Evolutionary conservation across 106 monocot species (phyloP).

Genomic region (Iris macrosiphon): DNA sequence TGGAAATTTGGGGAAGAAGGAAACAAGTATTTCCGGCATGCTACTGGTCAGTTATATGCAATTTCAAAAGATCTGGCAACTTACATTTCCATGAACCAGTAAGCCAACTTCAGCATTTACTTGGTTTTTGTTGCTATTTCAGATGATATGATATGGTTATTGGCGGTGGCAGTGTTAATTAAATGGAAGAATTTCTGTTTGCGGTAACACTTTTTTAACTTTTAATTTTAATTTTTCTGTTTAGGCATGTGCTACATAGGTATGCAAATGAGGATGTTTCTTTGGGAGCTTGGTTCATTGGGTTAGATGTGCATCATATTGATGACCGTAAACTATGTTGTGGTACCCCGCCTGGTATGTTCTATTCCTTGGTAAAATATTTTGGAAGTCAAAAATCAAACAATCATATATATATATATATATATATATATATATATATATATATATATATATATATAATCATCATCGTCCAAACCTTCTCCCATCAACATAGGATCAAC

Average conservation of each 20-base stretch:
- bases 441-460: too few species aligned
- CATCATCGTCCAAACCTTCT: too few species aligned
- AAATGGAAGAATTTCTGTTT: not conserved
- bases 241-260: slow-evolving; percentile 45
- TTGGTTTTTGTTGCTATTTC: not conserved
- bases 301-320: slow-evolving; percentile 52
- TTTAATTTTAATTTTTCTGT: not conserved
- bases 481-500: too few species aligned
- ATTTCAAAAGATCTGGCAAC: slow-evolving; percentile 52
- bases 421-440: too few species aligned
- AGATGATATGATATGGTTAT: not conserved
- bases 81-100: slow-evolving; percentile 52
- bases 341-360: slow-evolving; percentile 49
- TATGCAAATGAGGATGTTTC: slow-evolving; percentile 66
- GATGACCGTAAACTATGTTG: slow-evolving; percentile 55
- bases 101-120: slow-evolving; percentile 5
- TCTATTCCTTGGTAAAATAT: too few species aligned
- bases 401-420: too few species aligned
- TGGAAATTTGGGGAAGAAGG: slow-evolving; percentile 54
- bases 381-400: too few species aligned
- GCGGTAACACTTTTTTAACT: not conserved
- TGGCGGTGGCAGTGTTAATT: not conserved
- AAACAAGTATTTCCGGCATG: slow-evolving; percentile 54
- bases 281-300: slow-evolving; percentile 53
- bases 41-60: slow-evolving; percentile 49